Conservation (phyloP, 805 yeast species). For the Schizosaccharomyces pombe region DNA sequence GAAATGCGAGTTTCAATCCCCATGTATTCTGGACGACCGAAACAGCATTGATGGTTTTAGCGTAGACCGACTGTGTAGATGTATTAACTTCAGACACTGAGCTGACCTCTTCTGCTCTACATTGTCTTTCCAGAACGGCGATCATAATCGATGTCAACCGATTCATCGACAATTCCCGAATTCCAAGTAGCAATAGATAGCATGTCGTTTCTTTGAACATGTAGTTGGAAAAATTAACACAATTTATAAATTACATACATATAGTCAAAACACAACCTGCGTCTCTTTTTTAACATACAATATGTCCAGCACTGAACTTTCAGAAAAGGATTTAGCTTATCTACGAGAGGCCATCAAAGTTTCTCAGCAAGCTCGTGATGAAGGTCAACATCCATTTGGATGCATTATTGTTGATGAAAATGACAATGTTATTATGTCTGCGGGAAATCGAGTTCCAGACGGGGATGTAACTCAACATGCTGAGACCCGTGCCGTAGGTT, state of each 20-base stretch:
- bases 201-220: no score
- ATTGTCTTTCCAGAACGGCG: not conserved
- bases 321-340: not conserved
- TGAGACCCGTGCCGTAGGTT: not conserved
- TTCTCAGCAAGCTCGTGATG: not conserved
- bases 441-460: not conserved
- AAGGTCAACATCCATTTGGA: not conserved
- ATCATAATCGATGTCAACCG: no score
- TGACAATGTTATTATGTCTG: not conserved
- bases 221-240: not conserved
- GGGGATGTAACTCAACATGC: not conserved
- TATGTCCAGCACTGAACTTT: not conserved
- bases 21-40: no score
- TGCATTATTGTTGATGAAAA: not conserved
- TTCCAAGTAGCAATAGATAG: no score
- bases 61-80: no score
- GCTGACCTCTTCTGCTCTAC: no score
- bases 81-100: no score
- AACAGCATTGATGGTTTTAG: no score
- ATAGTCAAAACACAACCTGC: not conserved
- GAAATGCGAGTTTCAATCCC: no score
- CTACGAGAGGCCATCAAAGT: not conserved
- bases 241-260: not conserved
- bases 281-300: not conserved
- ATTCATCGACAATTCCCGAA: no score